Evolutionary conservation across 352 stramenopile species (phyloP).

Genomic region (Globisporangium iwayamae): DNA sequence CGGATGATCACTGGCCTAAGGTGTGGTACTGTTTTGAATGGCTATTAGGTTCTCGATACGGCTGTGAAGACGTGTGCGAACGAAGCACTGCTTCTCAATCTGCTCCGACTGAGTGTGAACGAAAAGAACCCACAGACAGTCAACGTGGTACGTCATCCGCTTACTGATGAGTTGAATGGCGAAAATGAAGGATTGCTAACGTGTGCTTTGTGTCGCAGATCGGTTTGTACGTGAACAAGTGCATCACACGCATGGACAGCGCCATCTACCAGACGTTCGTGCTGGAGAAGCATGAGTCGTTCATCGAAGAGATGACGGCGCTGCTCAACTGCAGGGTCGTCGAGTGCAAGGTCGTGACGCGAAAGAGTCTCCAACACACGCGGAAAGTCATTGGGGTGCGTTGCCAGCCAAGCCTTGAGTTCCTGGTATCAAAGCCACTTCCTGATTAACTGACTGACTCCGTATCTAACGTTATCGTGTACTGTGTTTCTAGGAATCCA

Average conservation of each 20-base stretch:
- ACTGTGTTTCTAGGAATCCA: conserved; percentile 27
- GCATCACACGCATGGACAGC: conserved; percentile 43
- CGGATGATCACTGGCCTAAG: neutral
- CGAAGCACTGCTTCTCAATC: conserved; percentile 29
- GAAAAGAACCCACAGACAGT: conserved; percentile 54
- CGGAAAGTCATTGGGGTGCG: conserved; percentile 48
- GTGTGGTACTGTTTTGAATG: neutral
- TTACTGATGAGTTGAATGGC: neutral
- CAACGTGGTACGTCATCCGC: conserved; percentile 31
- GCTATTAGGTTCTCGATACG: conserved; percentile 36
- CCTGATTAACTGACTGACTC: neutral
- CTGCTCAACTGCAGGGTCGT: conserved; percentile 72
- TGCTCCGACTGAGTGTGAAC: conserved; percentile 26
- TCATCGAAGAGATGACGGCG: conserved; percentile 49
- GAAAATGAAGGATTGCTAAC: neutral
- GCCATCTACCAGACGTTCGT: conserved; percentile 36
- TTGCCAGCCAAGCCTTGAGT: neutral
- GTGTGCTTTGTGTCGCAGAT: conserved; percentile 4
- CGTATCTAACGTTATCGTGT: no score
- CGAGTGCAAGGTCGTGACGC: conserved; percentile 58
- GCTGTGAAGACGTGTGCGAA: conserved; percentile 22
- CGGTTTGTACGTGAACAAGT: conserved; percentile 50
- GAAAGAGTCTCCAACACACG: conserved; percentile 45
- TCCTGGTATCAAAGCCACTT: no score
- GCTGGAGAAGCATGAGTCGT: conserved; percentile 33